Evolutionary conservation across 257 asterid genomes (phyloP).

Genomic region (Osmanthus fragrans): DNA sequence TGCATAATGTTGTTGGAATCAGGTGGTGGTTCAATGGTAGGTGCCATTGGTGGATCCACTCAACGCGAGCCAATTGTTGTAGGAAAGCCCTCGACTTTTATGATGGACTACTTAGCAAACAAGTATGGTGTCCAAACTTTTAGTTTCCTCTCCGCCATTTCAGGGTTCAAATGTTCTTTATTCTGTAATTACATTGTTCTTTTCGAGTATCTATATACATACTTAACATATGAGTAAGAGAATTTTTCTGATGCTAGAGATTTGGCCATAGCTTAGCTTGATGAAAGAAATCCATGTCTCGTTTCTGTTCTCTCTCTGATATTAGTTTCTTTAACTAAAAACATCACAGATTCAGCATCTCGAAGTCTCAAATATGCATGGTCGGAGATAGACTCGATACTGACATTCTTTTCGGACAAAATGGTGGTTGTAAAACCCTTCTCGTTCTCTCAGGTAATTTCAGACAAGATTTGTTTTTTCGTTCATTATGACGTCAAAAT

Average conservation of each 20-base stretch:
- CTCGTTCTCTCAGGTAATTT: constrained; percentile 88
- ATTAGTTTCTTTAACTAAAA: constrained; percentile 12
- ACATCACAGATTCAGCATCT: constrained; percentile 66
- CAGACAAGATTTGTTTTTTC: not conserved
- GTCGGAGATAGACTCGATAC: constrained; percentile 97
- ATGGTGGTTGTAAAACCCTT: constrained; percentile 96
- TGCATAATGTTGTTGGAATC: constrained; percentile 25
- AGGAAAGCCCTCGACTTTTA: constrained; percentile 96
- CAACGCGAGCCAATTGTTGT: constrained; percentile 87
- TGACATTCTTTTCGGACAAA: constrained; percentile 90
- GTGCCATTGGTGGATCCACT: constrained; percentile 86
- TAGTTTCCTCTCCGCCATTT: not conserved
- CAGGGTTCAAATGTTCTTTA: not conserved
- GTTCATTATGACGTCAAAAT: not conserved
- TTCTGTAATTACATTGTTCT: not conserved
- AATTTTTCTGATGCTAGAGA: not conserved
- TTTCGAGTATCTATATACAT: not conserved
- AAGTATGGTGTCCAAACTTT: constrained; percentile 45
- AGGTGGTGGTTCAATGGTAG: constrained; percentile 98
- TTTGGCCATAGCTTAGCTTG: not conserved
- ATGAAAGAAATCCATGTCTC: not conserved
- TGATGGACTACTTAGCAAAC: constrained; percentile 94
- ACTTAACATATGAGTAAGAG: not conserved
- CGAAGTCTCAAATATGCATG: constrained; percentile 97
- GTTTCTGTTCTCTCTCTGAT: not conserved